A percentile compares a stretch with the other conserved stretches of the same genome.
Conservation (phyloP, 331 rosid genomes). For the Stylosanthes scabra region DNA sequence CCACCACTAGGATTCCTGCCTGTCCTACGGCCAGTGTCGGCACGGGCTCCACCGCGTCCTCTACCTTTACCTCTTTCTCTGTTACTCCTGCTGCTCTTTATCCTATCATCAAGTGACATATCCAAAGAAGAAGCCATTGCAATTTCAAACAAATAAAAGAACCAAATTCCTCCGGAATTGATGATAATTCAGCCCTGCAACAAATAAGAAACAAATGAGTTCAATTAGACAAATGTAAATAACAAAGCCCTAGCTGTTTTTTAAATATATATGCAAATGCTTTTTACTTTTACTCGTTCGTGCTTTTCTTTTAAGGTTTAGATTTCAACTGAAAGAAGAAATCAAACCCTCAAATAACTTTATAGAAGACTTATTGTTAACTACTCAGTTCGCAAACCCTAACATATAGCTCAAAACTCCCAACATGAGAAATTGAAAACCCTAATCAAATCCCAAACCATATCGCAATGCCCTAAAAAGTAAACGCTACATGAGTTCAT, state of each 20-base stretch:
- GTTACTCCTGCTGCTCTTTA: conserved; percentile 72
- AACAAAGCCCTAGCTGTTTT: no score
- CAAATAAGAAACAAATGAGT: conserved; percentile 5
- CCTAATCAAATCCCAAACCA: background rate
- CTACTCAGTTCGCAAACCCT: background rate
- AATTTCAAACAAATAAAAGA: conserved; percentile 1
- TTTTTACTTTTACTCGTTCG: no score
- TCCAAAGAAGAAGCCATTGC: conserved; percentile 92
- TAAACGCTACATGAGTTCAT: background rate
- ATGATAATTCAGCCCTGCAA: conserved; percentile 35
- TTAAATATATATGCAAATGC: no score
- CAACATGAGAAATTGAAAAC: background rate
- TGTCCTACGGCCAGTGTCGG: conserved; percentile 47
- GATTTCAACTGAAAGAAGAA: no score
- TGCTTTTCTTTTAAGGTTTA: no score
- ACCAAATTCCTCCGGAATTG: conserved; percentile 23
- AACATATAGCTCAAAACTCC: background rate
- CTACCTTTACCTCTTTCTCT: conserved; percentile 83
- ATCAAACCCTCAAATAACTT: no score
- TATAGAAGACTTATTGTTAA: no score
- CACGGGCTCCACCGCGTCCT: conserved; percentile 59
- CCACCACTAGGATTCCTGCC: conserved; percentile 58
- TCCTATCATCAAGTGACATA: conserved; percentile 88
- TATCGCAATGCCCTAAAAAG: background rate
- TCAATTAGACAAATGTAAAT: background rate